Evolutionary conservation across 2,329 filamentous ascomycete genomes (phyloP).

Genomic region (Cercospora zeae-maydis): DNA sequence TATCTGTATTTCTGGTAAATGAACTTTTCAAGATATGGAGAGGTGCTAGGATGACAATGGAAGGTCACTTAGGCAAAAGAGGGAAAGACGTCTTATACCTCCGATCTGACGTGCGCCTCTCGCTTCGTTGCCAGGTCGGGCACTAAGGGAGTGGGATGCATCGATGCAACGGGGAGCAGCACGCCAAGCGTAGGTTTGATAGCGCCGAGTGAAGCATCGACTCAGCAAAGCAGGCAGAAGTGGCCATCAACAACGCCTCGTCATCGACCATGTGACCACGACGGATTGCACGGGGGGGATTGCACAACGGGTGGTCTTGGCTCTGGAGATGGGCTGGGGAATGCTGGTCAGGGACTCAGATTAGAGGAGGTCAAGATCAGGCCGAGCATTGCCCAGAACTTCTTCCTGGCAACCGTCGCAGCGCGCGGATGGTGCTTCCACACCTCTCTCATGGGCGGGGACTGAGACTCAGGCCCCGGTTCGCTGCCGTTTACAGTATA

Average conservation of each 20-base stretch:
- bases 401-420: neutral
- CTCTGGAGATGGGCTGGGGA: conserved; percentile 5
- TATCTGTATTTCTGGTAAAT: neutral
- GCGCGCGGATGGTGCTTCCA: conserved; percentile 1
- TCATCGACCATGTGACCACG: conserved; percentile 12
- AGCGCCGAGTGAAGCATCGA: conserved; percentile 14
- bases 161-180: conserved; percentile 1
- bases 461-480: too few species aligned
- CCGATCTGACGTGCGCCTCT: neutral
- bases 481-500: conserved; percentile 4
- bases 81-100: conserved; percentile 8
- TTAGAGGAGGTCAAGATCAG: neutral
- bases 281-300: neutral
- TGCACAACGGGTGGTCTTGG: neutral
- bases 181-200: conserved; percentile 18
- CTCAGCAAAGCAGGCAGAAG: neutral
- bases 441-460: neutral
- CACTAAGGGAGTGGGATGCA: conserved; percentile 10
- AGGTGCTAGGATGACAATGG: neutral
- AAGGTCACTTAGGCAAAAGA: neutral
- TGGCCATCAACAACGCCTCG: neutral
- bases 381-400: conserved; percentile 5
- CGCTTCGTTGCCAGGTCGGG: neutral
- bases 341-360: neutral
- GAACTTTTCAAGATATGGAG: neutral